Evolutionary conservation across 306 rosid species (phyloP).

Genomic region (Corylus avellana): DNA sequence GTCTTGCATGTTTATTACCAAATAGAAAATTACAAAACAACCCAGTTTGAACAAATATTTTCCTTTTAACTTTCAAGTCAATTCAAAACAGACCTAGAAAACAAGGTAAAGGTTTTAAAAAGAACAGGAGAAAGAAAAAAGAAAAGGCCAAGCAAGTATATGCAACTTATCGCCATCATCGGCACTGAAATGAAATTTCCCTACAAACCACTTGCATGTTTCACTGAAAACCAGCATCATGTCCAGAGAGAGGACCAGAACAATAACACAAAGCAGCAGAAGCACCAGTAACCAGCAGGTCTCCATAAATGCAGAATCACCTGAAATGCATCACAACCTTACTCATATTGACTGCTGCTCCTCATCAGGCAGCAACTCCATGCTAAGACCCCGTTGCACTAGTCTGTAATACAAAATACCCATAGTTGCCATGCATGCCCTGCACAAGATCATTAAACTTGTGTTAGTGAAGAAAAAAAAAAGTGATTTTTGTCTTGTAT

Average conservation of each 20-base stretch:
- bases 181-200: conserved; percentile 42
- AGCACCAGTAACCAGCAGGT: conserved; percentile 39
- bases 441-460: conserved; percentile 40
- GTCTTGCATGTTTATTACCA: neutral
- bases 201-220: conserved; percentile 39
- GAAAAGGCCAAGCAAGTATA: conserved; percentile 31
- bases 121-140: neutral
- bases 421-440: conserved; percentile 99
- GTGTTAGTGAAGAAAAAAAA: conserved; percentile 26
- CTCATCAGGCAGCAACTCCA: conserved; percentile 47
- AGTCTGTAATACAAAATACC: conserved; percentile 99
- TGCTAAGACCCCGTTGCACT: conserved; percentile 72
- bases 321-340: conserved; percentile 23
- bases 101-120: conserved; percentile 26
- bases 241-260: conserved; percentile 42
- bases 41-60: conserved; percentile 10
- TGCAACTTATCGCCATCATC: conserved; percentile 34
- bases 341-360: conserved; percentile 51
- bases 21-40: conserved; percentile 20
- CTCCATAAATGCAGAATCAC: conserved; percentile 30
- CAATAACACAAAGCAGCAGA: conserved; percentile 36
- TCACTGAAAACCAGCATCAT: conserved; percentile 30
- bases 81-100: conserved; percentile 40
- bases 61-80: conserved; percentile 35
- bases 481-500: neutral